Evolutionary conservation across 2,329 filamentous ascomycete species (phyloP).

Genomic region (Teratosphaeria pseudoeucalypti): DNA sequence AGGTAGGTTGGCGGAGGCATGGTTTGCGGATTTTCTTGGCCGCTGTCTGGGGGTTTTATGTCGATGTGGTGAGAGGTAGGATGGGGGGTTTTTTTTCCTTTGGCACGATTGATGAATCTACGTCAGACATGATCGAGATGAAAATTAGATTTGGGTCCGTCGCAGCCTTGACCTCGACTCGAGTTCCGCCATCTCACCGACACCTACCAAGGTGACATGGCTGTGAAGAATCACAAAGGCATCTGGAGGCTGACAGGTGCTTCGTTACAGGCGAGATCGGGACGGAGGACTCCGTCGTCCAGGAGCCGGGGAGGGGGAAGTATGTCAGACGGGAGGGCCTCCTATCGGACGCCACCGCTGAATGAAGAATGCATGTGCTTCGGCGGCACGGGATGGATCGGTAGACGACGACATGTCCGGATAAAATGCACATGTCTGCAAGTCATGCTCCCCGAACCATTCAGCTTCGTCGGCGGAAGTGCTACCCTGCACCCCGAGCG

Average conservation of each 20-base stretch:
- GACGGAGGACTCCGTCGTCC: neutral
- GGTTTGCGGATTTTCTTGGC: neutral
- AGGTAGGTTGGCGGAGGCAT: constrained; percentile 8
- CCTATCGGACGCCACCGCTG: neutral
- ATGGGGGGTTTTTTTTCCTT: neutral
- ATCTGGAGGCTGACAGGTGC: neutral
- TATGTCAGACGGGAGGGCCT: too few species aligned
- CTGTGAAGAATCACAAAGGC: neutral
- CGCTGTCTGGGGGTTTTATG: neutral
- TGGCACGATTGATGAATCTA: neutral
- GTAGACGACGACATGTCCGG: neutral
- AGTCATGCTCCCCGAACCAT: neutral
- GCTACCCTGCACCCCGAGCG: neutral
- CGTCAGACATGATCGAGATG: neutral
- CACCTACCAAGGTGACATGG: neutral
- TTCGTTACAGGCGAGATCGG: neutral
- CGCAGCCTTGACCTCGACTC: neutral
- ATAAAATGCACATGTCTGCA: neutral
- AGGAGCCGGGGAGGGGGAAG: neutral
- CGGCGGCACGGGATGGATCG: neutral
- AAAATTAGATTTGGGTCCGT: neutral
- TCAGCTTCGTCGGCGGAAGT: neutral
- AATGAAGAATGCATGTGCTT: too few species aligned
- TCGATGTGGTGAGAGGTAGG: neutral
- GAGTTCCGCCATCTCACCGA: neutral